Evolutionary conservation across 805 yeast species (phyloP), one percentile per base, ranked within the genome.

Genomic region (Maudiozyma bulderi): DNA sequence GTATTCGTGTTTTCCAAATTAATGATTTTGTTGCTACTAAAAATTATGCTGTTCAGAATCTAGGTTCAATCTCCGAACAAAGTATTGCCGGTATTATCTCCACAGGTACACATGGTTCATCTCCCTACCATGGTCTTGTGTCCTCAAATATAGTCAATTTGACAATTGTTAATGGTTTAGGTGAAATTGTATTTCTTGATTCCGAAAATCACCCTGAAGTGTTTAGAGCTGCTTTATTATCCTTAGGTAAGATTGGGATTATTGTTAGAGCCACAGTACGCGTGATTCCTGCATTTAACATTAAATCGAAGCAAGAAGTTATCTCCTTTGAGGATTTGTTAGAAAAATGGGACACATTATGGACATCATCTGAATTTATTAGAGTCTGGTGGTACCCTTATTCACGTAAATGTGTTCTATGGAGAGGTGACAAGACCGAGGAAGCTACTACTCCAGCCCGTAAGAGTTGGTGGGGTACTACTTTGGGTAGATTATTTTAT

Each of bases 331-430:
- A 84, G 28, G 78, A 87, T 6, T 69, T 91, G 28, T 67, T 91
- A 56, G 73, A 79, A 52, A 68, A 70, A 51, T 88, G 95, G 88
- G 87, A 84, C 55, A 72, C 73, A 11, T 67, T 91, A 43, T 91
- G 97, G 95, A 78, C 86, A 3, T 81, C 87, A 44, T 76, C 88
- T n/a, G 99, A 91, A 68, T 91, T 81, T 61, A 84, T 89, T 43
- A 79, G 98, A 54, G 79, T 89, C 45, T 91, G 98, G 97, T 93
- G 98, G 98, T 93, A 85, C 67, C 98, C 99, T 1, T 93, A 91
- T 66, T 75, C 93, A 14, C 78, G 80, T 46, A 84, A 84, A 60
- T 86, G 95, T 71, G 81, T 89, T 33, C 71, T 89, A 45, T 91
- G 98, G 97, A 78, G 95, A 61, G 98, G 95, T 38, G 70, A 78